These are phyloP conservation scores for Anthracocystis panici-leucophaei DNA, from an alignment of 1,284 basidiomycete species.

Conservation along the genomic window DNA sequence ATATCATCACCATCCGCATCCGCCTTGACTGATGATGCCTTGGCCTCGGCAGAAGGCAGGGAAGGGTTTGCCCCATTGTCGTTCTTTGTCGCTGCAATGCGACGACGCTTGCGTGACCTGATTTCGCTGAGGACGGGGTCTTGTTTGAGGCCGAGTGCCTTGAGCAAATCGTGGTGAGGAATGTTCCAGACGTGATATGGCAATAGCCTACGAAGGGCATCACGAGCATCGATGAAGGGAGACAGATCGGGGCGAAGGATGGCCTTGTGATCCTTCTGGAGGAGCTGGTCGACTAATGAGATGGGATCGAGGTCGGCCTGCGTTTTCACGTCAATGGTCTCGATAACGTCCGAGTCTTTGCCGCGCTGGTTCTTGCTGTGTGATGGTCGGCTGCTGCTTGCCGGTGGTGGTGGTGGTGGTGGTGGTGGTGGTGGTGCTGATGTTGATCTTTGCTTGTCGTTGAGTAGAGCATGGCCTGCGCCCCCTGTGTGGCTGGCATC, in stretches of 20 bases:
- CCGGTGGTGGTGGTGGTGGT: neutral
- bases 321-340: slow-evolving; percentile 2
- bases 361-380: neutral
- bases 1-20: neutral
- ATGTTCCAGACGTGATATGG: slow-evolving; percentile 68
- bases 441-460: slow-evolving; percentile 5
- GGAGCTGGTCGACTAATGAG: slow-evolving; percentile 21
- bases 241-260: slow-evolving; percentile 58
- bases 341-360: neutral
- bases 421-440: slow-evolving; percentile 8
- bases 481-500: neutral
- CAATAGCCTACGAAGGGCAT: slow-evolving; percentile 59
- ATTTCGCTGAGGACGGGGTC: slow-evolving; percentile 38
- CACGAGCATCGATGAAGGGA: slow-evolving; percentile 54
- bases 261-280: slow-evolving; percentile 48
- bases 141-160: slow-evolving; percentile 20
- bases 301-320: slow-evolving; percentile 3
- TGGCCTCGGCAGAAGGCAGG: neutral
- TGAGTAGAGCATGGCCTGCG: neutral
- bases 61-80: neutral
- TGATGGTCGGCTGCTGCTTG: too few species aligned
- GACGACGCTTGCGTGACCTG: slow-evolving; percentile 38
- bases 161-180: slow-evolving; percentile 57
- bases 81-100: slow-evolving; percentile 7
- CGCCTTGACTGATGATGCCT: slow-evolving; percentile 3